Conservation (phyloP, 352 stramenopile species). For the Globisporangium spinosum region DNA sequence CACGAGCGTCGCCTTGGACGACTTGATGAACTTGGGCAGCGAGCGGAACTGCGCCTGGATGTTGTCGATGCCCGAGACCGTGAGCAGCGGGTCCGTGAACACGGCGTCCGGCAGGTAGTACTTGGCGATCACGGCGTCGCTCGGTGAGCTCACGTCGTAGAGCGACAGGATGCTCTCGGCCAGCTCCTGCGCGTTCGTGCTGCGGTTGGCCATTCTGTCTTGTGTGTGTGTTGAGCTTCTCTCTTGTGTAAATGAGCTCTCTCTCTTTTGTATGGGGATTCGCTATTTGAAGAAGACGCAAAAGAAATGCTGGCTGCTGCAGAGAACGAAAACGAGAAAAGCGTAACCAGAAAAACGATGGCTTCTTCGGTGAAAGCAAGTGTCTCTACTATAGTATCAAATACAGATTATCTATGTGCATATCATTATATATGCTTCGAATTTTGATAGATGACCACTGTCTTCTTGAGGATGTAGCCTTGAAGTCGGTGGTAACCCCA, state of each 20-base stretch:
- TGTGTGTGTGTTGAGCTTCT: neutral
- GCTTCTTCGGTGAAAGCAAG: neutral
- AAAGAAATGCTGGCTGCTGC: neutral
- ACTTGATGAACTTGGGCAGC: conserved; percentile 74
- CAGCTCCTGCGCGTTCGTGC: conserved; percentile 70
- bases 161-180: conserved; percentile 79
- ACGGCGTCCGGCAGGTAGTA: conserved; percentile 73
- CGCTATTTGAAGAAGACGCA: conserved; percentile 6
- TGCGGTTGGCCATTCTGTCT: conserved; percentile 51
- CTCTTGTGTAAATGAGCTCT: neutral
- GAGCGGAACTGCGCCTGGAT: conserved; percentile 84
- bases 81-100: conserved; percentile 79
- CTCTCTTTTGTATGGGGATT: neutral
- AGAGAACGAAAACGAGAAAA: conserved; percentile 1
- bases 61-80: conserved; percentile 69
- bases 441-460: too few relatives aligned
- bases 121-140: conserved; percentile 72
- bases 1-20: conserved; percentile 73
- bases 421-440: neutral
- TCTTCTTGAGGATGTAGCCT: neutral
- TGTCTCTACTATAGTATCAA: neutral
- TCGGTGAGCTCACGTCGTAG: conserved; percentile 68
- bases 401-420: neutral
- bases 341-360: neutral
- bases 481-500: conserved; percentile 3